Conservation (phyloP, 345 rosid species). For the Eucalyptus regnans region DNA sequence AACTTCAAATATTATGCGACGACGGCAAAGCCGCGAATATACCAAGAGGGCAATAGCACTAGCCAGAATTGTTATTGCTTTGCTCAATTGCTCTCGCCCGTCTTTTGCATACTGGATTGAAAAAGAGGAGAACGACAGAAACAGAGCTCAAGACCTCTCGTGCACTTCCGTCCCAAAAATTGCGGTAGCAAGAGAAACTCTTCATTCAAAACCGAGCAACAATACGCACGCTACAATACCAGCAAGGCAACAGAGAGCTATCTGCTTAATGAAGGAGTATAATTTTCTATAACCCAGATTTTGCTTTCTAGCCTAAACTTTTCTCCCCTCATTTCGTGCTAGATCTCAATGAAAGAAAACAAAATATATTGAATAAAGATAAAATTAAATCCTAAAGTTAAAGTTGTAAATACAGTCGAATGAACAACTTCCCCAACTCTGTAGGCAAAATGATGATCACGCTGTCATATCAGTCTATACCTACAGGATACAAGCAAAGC, state of each 20-base stretch:
- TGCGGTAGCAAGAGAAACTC: not conserved
- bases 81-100: not conserved
- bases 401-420: not conserved
- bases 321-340: not conserved
- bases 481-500: not conserved
- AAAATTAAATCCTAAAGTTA: not conserved
- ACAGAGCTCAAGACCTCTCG: not conserved
- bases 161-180: not conserved
- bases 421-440: not conserved
- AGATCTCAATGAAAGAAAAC: not conserved
- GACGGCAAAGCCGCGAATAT: not conserved
- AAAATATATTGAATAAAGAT: not conserved
- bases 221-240: not conserved
- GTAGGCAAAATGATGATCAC: not conserved
- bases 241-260: not conserved
- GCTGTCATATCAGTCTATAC: not conserved
- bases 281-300: not conserved
- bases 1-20: not conserved
- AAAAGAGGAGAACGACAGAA: not conserved
- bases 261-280: not conserved
- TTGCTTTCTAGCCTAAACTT: not conserved
- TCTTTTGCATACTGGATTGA: not conserved
- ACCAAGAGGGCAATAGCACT: not conserved
- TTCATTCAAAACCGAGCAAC: not conserved
- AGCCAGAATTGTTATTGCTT: not conserved